phyloP scores from a whole-genome alignment of 768 basidiomycete genomes.

The Coprinellus aureogranulatus region DNA sequence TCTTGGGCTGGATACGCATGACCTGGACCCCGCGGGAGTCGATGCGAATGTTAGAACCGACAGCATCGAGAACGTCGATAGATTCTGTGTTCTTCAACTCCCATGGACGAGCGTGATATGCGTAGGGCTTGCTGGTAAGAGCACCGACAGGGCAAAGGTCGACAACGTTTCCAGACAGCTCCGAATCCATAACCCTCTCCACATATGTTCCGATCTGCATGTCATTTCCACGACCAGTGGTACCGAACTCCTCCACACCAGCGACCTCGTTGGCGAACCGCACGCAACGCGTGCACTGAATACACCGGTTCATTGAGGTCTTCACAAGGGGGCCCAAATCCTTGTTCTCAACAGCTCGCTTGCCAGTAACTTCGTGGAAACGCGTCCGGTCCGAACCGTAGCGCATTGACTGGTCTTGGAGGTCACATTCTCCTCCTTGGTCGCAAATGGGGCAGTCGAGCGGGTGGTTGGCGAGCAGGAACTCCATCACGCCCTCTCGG shows the following conservation, averaged over 20 bases:
- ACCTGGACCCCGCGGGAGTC: slow-evolving; percentile 95
- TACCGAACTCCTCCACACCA: slow-evolving; percentile 95
- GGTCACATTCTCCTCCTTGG: slow-evolving; percentile 97
- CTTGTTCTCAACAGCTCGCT: slow-evolving; percentile 98
- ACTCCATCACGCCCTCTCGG: slow-evolving; percentile 98
- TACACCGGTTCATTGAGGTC: slow-evolving; percentile 98
- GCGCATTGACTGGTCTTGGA: slow-evolving; percentile 99
- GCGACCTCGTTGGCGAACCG: slow-evolving; percentile 99
- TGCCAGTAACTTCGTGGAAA: slow-evolving; percentile 97
- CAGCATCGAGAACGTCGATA: slow-evolving; percentile 90
- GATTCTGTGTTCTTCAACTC: slow-evolving; percentile 98
- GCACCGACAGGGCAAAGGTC: slow-evolving; percentile 99
- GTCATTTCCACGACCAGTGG: slow-evolving; percentile 96
- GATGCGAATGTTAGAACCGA: slow-evolving; percentile 94
- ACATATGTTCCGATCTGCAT: slow-evolving; percentile 98
- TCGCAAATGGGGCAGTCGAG: slow-evolving; percentile 99
- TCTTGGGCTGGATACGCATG: slow-evolving; percentile 94
- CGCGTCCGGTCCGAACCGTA: slow-evolving; percentile 97
- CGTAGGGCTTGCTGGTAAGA: slow-evolving; percentile 96
- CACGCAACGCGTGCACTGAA: slow-evolving; percentile 98
- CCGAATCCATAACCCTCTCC: slow-evolving; percentile 95
- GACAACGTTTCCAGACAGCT: slow-evolving; percentile 94
- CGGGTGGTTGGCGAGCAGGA: slow-evolving; percentile 95
- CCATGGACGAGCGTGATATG: slow-evolving; percentile 97
- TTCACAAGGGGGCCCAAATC: slow-evolving; percentile 98